These are phyloP conservation scores for Clavaria fumosa DNA, from an alignment of 768 basidiomycete genomes.

Conservation along the genomic window DNA sequence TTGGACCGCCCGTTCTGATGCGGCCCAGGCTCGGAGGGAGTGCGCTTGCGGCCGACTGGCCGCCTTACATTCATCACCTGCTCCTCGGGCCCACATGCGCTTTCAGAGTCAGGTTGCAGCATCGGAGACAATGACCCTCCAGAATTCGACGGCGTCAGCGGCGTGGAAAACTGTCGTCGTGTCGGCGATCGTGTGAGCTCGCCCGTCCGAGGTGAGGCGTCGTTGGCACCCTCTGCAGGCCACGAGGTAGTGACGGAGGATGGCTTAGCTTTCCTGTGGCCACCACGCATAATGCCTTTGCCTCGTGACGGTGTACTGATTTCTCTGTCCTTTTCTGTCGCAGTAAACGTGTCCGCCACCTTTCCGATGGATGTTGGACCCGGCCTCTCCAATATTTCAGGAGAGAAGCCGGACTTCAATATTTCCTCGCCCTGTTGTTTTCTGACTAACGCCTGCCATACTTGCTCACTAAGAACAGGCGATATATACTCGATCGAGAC, in stretches of 20 bases:
- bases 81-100: neutral
- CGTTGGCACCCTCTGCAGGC: slow-evolving; percentile 1
- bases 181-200: neutral
- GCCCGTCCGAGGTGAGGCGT: slow-evolving; percentile 1
- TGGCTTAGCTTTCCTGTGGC: slow-evolving; percentile 1
- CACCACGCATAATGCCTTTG: neutral
- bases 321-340: slow-evolving; percentile 6
- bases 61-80: neutral
- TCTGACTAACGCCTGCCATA: slow-evolving; percentile 13
- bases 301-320: too few species aligned
- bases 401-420: slow-evolving; percentile 10
- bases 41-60: neutral
- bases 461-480: slow-evolving; percentile 12
- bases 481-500: slow-evolving; percentile 19
- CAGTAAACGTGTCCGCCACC: slow-evolving; percentile 15
- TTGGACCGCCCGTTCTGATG: neutral
- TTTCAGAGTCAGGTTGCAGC: slow-evolving; percentile 3
- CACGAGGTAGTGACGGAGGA: slow-evolving; percentile 6
- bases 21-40: neutral
- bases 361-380: slow-evolving; percentile 19
- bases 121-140: slow-evolving; percentile 1
- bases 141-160: slow-evolving; percentile 4
- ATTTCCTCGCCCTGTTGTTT: slow-evolving; percentile 11
- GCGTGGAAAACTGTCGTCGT: neutral
- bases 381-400: slow-evolving; percentile 13